Base-by-base conservation (phyloP, 1,284 basidiomycete species). In the Crepidotus sp. region DNA sequence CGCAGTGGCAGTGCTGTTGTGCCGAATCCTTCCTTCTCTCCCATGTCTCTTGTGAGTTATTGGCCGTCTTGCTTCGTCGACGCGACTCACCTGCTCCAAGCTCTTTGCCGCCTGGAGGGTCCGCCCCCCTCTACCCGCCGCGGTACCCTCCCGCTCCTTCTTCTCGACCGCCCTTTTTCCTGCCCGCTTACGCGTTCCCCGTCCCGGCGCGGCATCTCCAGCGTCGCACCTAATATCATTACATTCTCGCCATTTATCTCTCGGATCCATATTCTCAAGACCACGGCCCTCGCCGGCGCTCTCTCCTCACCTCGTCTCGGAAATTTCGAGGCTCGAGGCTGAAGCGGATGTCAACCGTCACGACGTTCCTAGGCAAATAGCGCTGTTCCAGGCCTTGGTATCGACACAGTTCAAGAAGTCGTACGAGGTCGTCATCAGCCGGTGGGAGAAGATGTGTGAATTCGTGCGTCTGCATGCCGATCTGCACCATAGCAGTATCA, bases 361-460 rank as follows among this genome's bases (percentile, higher is more conserved):
- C 53, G 77, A 88, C 63, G 61, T 80, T 19, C 54, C 66, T 18
- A 82, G 78, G 54, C 86, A 90, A 56, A 61, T 87, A 42, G 68
- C 73, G 3, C 64, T 88, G n/a, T 83, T 79, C 58, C 71, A 75
- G 27, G 83, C 81, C 9, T 63, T 89, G 24, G 55, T 73, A 19
- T 73, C 74, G 0, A 81, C 80, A 0, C 73, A 77, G 38, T 66
- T 79, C 22, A 76, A 74, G 49, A 71, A 78, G 9, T 84, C 77
- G 1, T 79, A 80, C 60, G 80, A 86, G 46, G 65, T 83, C 19
- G 65, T 88, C 49, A 74, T 85, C 48, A 77, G 69, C 55, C 74
- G 85, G 46, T 90, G 86, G 85, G 84, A 90, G 57, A 70, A 80
- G 51, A 77, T 80, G 73, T 76, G 73, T 55, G 81, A 87, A 72